Evolutionary conservation across 441 rosid species (phyloP), one percentile per base, ranked within the genome.

Genomic region (Arabidopsis hybrid): DNA sequence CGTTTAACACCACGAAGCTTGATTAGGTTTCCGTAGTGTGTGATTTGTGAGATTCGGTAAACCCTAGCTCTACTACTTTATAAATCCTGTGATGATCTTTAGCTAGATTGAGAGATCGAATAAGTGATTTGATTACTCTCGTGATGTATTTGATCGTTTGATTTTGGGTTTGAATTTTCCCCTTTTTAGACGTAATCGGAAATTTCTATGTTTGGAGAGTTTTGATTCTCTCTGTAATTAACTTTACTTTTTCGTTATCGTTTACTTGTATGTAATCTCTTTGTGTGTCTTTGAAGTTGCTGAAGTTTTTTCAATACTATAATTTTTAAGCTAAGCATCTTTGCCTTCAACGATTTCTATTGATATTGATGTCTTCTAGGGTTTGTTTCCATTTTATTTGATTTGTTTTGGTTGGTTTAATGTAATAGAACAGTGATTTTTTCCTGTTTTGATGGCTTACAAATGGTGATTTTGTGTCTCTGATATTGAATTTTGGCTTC

Each of bases 211-310:
- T 16, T 76, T 1, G n/a, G 59, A 65, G 26, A 55, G 29, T 59
- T 71, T 75, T 36, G 16, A 42, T 63, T 55, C 67, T 67, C 61
- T 32, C 26, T 51, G 55, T 47, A 40, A 51, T 60, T 57, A 42
- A 7, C 71, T 69, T 69, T 34, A 71, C 76, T 65, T 65, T n/a
- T 59, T 71, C 38, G 67, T 35, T 10, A 65, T 71, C 63, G 63
- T 60, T 77, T 51, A 66, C 71, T 53, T 67, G 72, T 50, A 58
- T 12, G 49, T 65, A 53, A 46, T 47, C 21, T 12, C 31, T 60
- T 63, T 62, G 5, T 71, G 29, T 77, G 39, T 39, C 32, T 52
- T 63, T 39, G 13, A 76, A 69, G 75, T 63, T 64, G 39, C 13
- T 51, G 34, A 69, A 69, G 60, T 42, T 69, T 47, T 57, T 56